Conservation (phyloP, 2,329 filamentous ascomycete genomes). For the Botryotinia globosa region DNA sequence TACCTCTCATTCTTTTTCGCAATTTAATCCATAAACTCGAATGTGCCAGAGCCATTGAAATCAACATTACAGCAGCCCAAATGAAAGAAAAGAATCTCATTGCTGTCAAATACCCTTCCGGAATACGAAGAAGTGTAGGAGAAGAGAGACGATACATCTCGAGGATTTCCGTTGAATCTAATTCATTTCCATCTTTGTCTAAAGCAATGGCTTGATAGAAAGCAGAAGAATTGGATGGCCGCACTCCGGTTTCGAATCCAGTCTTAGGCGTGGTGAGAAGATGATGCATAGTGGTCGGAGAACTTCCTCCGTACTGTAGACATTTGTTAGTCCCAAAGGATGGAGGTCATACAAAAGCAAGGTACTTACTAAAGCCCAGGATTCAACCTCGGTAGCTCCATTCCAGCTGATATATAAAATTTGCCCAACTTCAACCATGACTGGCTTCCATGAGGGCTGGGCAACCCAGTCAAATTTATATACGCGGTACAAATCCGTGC, state of each 20-base stretch:
- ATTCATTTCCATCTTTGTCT: constrained; percentile 1
- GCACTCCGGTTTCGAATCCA: background rate
- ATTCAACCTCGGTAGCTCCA: constrained; percentile 38
- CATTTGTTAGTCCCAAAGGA: background rate
- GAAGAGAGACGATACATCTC: background rate
- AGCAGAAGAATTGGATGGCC: background rate
- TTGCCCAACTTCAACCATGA: constrained; percentile 27
- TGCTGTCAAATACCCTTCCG: background rate
- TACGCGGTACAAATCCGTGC: constrained; percentile 31
- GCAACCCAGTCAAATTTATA: constrained; percentile 36
- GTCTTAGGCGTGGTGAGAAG: background rate
- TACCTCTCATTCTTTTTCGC: background rate
- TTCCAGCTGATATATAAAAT: constrained; percentile 39
- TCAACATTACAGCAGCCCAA: background rate
- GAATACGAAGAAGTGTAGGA: background rate
- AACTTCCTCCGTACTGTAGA: background rate
- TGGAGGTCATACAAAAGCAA: background rate
- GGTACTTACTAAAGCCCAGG: constrained; percentile 25
- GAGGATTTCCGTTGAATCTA: constrained; percentile 8
- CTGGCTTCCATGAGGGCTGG: constrained; percentile 32
- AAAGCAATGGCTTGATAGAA: constrained; percentile 5
- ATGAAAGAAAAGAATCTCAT: background rate
- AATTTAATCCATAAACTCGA: background rate
- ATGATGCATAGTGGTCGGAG: background rate
- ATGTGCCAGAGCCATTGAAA: background rate